Evolutionary conservation across 257 asterid species (phyloP), one percentile per base, ranked within the genome.

Genomic region (Nicotiana otophora): DNA sequence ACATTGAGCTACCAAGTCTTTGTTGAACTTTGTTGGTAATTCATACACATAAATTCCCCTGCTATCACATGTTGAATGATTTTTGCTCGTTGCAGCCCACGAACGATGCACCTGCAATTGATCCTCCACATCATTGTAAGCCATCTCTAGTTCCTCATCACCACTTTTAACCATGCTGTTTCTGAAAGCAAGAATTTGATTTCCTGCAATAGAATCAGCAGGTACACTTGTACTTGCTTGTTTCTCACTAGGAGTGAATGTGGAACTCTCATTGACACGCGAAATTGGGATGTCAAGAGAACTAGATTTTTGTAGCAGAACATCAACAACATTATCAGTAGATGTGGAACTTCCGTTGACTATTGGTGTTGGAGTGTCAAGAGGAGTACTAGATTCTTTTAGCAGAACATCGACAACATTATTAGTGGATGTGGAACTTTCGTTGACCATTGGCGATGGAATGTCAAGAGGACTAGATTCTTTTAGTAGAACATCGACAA

Each of bases 1-100:
- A 53, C 97, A 93, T 19, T 89, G 92, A 36, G 83, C 51, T 39
- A 83, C 42, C 84, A 93, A 85, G 58, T 92, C 97, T 68, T 86
- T 90, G 89, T 93, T 92, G 91, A 91, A 93, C 84, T 90, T 91
- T 2, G 93, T 20, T 7, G 97, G 97, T 16, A 93, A 86, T 19
- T 93, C 95, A 72, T 91, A 92, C 15, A 93, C 91, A 10, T 90
- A 92, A 3, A 92, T 66, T 80, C 95, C 94, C 74, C 87, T 82
- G 23, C 91, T 93, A 16, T 87, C 81, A 19, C 97, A 90, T 3
- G 86, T 85, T 61, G 81, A 57, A 0, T 72, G 79, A 23, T 39
- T 57, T 3, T 88, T 80, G 75, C 70, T 60, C 1, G 90, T 79
- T 23, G 88, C 83, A 5, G 26, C 72, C 97, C 94, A 92, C 1